A percentile compares a stretch with the other conserved stretches of the same genome.
These are phyloP conservation scores for Naganishia friedmannii DNA, from an alignment of 768 basidiomycete genomes.

Conservation along the genomic window DNA sequence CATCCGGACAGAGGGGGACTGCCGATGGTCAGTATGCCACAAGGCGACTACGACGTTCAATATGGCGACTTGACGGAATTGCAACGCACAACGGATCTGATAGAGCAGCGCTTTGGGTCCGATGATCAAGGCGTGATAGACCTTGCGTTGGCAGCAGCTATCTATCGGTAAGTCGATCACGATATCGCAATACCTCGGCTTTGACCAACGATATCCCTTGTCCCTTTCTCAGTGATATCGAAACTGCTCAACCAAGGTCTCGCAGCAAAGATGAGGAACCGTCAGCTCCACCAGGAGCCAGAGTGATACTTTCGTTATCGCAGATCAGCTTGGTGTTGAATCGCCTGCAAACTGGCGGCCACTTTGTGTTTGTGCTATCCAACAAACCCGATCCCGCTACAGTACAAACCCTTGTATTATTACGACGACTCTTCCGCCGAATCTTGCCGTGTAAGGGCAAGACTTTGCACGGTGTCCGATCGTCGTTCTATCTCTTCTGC, in stretches of 20 bases:
- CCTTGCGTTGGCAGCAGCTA: conserved; percentile 28
- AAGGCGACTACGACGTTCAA: conserved; percentile 28
- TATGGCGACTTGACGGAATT: conserved; percentile 27
- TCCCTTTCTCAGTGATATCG: conserved; percentile 11
- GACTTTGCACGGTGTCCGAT: conserved; percentile 27
- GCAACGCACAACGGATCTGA: conserved; percentile 4
- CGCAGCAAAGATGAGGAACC: conserved; percentile 14
- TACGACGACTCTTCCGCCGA: conserved; percentile 14
- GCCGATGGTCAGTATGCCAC: conserved; percentile 31
- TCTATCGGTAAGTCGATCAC: conserved; percentile 22
- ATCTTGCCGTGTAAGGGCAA: conserved; percentile 30
- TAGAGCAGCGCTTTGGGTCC: conserved; percentile 11
- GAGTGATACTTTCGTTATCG: conserved; percentile 25
- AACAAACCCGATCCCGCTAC: conserved; percentile 31
- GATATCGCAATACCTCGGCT: background rate
- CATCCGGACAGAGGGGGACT: conserved; percentile 22
- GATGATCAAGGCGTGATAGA: conserved; percentile 1
- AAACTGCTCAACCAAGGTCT: conserved; percentile 23
- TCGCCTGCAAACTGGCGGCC: conserved; percentile 20
- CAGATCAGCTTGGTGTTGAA: conserved; percentile 26
- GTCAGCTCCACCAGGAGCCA: conserved; percentile 12
- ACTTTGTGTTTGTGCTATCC: conserved; percentile 31
- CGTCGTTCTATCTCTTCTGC: conserved; percentile 32
- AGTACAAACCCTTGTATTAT: conserved; percentile 21
- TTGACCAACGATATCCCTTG: background rate